phyloP scores from a whole-genome alignment of 2,329 filamentous ascomycete species.

The Penicillium sp. region DNA sequence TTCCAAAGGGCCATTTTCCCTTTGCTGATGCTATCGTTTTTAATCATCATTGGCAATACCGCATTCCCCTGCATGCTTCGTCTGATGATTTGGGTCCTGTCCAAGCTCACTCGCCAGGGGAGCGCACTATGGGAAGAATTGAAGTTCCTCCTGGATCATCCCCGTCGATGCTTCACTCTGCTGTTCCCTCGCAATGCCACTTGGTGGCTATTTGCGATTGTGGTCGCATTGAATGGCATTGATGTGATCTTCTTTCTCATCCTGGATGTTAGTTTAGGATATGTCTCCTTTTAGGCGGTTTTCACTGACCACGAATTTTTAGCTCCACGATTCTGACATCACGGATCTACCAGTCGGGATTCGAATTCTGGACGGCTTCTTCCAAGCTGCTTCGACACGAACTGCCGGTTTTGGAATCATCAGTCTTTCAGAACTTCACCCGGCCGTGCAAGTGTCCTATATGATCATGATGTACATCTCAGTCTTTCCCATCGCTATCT shows the following conservation, averaged over 20 bases:
- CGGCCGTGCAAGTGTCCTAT: slow-evolving; percentile 89
- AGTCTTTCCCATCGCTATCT: slow-evolving; percentile 94
- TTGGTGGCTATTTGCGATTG: slow-evolving; percentile 91
- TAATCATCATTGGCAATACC: slow-evolving; percentile 93
- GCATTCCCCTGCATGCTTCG: slow-evolving; percentile 93
- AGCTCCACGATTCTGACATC: slow-evolving; percentile 71
- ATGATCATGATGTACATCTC: slow-evolving; percentile 99
- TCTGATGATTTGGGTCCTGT: slow-evolving; percentile 82
- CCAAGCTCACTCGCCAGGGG: slow-evolving; percentile 62
- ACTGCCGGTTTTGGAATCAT: slow-evolving; percentile 88
- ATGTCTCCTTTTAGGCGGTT: not conserved
- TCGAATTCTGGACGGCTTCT: slow-evolving; percentile 79
- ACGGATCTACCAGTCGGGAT: slow-evolving; percentile 67
- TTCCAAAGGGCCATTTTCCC: slow-evolving; percentile 76
- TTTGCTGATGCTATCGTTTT: slow-evolving; percentile 73
- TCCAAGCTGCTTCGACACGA: slow-evolving; percentile 83
- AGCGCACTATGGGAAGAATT: slow-evolving; percentile 85
- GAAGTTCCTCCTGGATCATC: slow-evolving; percentile 87
- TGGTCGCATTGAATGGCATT: slow-evolving; percentile 75
- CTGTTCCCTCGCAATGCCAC: slow-evolving; percentile 86
- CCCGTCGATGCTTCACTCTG: slow-evolving; percentile 91
- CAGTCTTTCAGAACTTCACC: slow-evolving; percentile 73
- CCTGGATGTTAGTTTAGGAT: slow-evolving; percentile 67
- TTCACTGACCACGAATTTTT: slow-evolving; percentile 13
- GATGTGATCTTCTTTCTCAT: slow-evolving; percentile 91